Evolutionary conservation across 495 filamentous ascomycete species (phyloP).

Genomic region (Friedmanniomyces simplex): DNA sequence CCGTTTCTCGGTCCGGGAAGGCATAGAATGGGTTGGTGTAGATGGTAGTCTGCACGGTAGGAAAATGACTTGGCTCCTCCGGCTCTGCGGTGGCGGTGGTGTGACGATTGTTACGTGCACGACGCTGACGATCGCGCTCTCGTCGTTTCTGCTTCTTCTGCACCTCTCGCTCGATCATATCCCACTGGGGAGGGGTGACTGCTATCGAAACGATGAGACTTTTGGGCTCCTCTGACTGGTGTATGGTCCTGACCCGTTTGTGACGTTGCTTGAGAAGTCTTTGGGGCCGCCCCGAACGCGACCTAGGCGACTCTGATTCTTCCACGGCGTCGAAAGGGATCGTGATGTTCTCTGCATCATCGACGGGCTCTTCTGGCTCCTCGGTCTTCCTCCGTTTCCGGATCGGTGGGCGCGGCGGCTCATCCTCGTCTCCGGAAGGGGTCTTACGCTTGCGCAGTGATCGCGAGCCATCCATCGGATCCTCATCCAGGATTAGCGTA

Average conservation of each 20-base stretch:
- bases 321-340: slow-evolving; percentile 6
- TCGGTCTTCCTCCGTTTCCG: slow-evolving; percentile 27
- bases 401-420: slow-evolving; percentile 27
- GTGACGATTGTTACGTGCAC: slow-evolving; percentile 20
- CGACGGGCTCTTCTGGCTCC: slow-evolving; percentile 2
- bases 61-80: slow-evolving; percentile 30
- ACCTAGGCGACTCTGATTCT: slow-evolving; percentile 15
- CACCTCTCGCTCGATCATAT: slow-evolving; percentile 44
- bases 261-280: slow-evolving; percentile 13
- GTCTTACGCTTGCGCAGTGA: slow-evolving; percentile 79
- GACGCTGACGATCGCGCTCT: slow-evolving; percentile 30
- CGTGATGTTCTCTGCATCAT: background rate
- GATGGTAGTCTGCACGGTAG: slow-evolving; percentile 46
- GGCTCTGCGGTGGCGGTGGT: slow-evolving; percentile 23
- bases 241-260: slow-evolving; percentile 7
- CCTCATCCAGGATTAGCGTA: slow-evolving; percentile 64
- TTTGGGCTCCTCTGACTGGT: slow-evolving; percentile 21
- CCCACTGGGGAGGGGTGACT: slow-evolving; percentile 48
- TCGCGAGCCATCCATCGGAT: slow-evolving; percentile 75
- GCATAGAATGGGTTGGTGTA: slow-evolving; percentile 65
- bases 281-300: slow-evolving; percentile 18
- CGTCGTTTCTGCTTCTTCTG: slow-evolving; percentile 40
- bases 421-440: slow-evolving; percentile 44
- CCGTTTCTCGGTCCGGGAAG: slow-evolving; percentile 75
- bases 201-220: slow-evolving; percentile 50